Evolutionary conservation across 176 grass and related monocot genomes (phyloP).

Genomic region (Dendrocalamus sinicus): DNA sequence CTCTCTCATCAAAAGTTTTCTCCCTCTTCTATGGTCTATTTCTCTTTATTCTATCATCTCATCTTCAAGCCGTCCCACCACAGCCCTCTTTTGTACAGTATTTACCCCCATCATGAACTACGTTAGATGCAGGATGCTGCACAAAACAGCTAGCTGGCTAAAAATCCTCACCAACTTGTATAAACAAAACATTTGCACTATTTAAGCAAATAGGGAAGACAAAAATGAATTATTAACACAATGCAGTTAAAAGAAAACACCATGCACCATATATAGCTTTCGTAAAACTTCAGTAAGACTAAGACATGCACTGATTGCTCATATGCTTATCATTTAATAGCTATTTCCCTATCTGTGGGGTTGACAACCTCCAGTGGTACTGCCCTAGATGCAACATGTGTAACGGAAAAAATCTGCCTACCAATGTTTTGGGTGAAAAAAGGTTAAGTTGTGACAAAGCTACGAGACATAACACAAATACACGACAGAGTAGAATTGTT

Average conservation of each 20-base stretch:
- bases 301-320: background rate
- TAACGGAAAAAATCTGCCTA: background rate
- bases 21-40: too few relatives aligned
- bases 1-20: too few relatives aligned
- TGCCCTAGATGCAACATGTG: background rate
- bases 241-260: conserved; percentile 19
- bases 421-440: background rate
- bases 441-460: background rate
- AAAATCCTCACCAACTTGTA: background rate
- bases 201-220: background rate
- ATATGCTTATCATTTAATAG: background rate
- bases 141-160: conserved; percentile 3
- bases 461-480: background rate
- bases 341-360: background rate
- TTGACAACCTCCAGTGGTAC: background rate
- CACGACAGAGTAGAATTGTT: background rate
- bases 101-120: too few relatives aligned
- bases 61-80: too few relatives aligned
- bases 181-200: background rate
- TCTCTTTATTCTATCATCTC: too few relatives aligned
- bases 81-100: too few relatives aligned
- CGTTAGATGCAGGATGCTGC: background rate
- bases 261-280: background rate
- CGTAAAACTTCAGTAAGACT: background rate
- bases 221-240: background rate